Conservation (phyloP, 75 land plant genomes). For the Adiantum capillusveneris region DNA sequence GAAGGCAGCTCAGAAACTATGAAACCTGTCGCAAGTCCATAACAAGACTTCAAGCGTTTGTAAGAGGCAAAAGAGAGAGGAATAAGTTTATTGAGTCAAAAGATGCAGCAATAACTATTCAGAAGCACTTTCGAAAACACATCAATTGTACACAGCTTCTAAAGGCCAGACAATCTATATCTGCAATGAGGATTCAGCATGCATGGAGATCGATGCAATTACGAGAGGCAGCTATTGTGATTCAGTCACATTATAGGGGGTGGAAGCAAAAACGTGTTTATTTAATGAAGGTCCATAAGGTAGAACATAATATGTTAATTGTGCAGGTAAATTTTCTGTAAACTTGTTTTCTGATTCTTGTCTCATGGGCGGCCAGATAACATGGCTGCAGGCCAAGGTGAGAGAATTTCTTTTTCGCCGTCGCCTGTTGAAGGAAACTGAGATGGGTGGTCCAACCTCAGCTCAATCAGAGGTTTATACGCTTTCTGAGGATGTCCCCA, state of each 20-base stretch:
- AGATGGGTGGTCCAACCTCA: too few species aligned
- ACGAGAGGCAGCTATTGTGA: constrained; percentile 10
- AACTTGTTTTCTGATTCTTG: too few species aligned
- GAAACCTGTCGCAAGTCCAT: not conserved
- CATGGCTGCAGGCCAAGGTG: too few species aligned
- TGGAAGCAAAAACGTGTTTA: constrained; percentile 21
- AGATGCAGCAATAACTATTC: constrained; percentile 2
- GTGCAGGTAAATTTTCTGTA: too few species aligned
- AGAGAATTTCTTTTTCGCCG: too few species aligned
- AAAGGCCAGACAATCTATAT: not conserved
- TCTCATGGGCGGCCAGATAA: too few species aligned
- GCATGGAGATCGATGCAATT: not conserved
- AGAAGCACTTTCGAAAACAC: constrained; percentile 3
- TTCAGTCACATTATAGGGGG: constrained; percentile 27
- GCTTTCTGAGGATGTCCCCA: too few species aligned
- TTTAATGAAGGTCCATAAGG: not conserved
- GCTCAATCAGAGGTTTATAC: too few species aligned
- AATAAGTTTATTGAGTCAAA: not conserved
- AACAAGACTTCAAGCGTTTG: constrained; percentile 3
- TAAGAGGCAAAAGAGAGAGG: constrained; percentile 1
- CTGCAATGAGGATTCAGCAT: constrained; percentile 17
- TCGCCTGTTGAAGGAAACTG: too few species aligned
- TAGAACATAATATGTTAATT: too few species aligned
- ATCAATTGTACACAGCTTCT: not conserved
- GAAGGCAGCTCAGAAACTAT: not conserved